phyloP scores from a whole-genome alignment of 306 rosid genomes.

The Acacia melanoxylon region DNA sequence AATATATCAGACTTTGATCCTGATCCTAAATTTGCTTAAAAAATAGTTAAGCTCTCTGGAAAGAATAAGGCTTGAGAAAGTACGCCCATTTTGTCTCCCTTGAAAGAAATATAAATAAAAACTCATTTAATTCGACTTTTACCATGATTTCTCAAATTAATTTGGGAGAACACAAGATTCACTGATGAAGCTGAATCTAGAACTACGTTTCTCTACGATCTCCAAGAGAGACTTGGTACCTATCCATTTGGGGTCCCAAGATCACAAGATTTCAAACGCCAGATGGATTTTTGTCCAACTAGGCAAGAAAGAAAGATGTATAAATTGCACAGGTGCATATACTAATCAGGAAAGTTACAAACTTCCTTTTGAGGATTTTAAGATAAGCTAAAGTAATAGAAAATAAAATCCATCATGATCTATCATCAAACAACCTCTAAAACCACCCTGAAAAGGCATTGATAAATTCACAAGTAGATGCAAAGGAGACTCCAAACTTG shows the following conservation, averaged over 20 bases:
- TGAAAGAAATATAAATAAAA: neutral
- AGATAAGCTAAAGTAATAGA: neutral
- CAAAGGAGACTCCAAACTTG: neutral
- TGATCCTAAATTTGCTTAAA: conserved; percentile 1
- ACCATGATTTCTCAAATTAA: neutral
- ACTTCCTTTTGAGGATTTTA: neutral
- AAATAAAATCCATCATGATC: neutral
- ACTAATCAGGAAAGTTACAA: neutral
- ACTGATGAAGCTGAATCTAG: neutral
- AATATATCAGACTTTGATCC: conserved; percentile 1
- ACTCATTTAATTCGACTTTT: neutral
- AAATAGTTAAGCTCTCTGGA: neutral
- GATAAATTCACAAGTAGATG: neutral
- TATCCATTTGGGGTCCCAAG: neutral
- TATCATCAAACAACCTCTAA: conserved; percentile 2
- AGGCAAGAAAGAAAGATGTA: neutral
- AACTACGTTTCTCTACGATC: neutral
- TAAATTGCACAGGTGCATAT: neutral
- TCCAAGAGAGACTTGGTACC: neutral
- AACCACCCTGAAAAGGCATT: neutral
- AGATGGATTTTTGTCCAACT: neutral
- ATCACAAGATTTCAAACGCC: neutral
- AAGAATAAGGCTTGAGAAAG: neutral
- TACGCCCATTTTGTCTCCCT: neutral
- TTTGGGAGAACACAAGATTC: neutral